Evolutionary conservation across 495 filamentous ascomycete species (phyloP).

Genomic region (Hypoxylon lenormandii): DNA sequence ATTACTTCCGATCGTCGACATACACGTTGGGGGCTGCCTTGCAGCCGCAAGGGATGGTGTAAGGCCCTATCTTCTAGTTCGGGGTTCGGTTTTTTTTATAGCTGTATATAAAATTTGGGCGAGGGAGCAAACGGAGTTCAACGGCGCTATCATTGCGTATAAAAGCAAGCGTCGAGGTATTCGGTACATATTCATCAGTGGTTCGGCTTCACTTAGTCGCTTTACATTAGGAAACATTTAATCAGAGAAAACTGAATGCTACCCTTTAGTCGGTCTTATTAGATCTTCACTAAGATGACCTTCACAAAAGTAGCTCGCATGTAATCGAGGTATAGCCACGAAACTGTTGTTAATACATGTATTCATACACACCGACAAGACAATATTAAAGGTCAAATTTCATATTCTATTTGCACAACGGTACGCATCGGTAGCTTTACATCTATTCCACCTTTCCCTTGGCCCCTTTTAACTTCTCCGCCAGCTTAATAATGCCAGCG

Average conservation of each 20-base stretch:
- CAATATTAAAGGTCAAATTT: background rate
- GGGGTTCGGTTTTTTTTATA: background rate
- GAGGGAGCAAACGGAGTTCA: background rate
- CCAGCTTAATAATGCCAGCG: constrained; percentile 26
- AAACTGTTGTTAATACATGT: too few species aligned
- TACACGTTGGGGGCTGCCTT: constrained; percentile 45
- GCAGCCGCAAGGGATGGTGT: constrained; percentile 27
- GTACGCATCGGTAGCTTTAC: background rate
- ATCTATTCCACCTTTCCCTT: constrained; percentile 49
- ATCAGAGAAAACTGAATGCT: background rate
- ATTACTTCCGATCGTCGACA: constrained; percentile 47
- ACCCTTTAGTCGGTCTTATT: too few species aligned
- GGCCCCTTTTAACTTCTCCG: constrained; percentile 32
- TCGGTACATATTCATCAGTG: background rate
- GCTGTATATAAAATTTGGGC: background rate
- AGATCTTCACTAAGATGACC: too few species aligned
- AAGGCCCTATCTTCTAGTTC: background rate
- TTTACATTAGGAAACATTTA: background rate
- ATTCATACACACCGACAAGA: too few species aligned
- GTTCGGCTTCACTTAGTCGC: background rate
- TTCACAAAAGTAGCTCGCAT: too few species aligned
- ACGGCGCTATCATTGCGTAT: background rate
- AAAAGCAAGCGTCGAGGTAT: background rate
- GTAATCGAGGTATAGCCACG: too few species aligned
- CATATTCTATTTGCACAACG: constrained; percentile 22